Evolutionary conservation across 1,284 basidiomycete species (phyloP).

Genomic region (Ceratobasidium sp.): DNA sequence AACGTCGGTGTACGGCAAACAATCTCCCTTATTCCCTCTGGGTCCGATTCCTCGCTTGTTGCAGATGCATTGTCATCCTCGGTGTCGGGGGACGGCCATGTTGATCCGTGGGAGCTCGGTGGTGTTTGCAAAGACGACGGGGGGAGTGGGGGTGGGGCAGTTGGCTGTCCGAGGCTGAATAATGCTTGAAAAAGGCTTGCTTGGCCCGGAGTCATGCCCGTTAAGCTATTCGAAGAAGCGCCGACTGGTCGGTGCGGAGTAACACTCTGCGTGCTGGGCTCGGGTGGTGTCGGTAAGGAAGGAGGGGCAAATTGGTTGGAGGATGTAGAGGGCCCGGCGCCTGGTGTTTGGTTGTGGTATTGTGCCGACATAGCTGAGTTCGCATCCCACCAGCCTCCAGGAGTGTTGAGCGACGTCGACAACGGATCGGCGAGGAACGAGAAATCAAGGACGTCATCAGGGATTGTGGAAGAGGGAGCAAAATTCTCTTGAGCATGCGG

Average conservation of each 20-base stretch:
- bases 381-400: slow-evolving; percentile 26
- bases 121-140: slow-evolving; percentile 13
- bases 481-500: background rate
- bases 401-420: background rate
- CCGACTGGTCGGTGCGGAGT: background rate
- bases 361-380: background rate
- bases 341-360: background rate
- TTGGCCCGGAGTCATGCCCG: slow-evolving; percentile 28
- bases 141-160: background rate
- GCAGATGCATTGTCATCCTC: slow-evolving; percentile 30
- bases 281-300: background rate
- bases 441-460: slow-evolving; percentile 21
- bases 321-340: background rate
- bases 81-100: slow-evolving; percentile 36
- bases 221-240: background rate
- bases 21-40: slow-evolving; percentile 24
- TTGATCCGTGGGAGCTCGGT: slow-evolving; percentile 42
- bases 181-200: slow-evolving; percentile 35
- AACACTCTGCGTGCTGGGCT: background rate
- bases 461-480: background rate
- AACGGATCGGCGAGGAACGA: slow-evolving; percentile 8
- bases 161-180: slow-evolving; percentile 25
- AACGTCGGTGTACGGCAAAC: slow-evolving; percentile 25
- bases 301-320: background rate
- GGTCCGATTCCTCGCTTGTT: slow-evolving; percentile 44